phyloP scores from a whole-genome alignment of 2,329 filamentous ascomycete species.

The Rachicladosporium sp. region DNA sequence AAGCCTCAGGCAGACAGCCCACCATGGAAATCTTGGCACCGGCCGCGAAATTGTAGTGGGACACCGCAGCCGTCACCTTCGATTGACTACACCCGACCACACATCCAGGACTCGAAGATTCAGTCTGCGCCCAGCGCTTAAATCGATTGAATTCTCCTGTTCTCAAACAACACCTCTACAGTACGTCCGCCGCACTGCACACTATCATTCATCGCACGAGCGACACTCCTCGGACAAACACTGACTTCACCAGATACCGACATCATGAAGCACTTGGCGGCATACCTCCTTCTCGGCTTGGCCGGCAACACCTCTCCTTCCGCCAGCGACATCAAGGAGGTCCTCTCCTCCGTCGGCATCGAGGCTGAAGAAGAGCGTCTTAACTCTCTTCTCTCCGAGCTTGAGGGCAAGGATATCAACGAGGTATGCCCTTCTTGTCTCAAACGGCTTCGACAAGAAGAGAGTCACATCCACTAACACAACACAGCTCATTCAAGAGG shows the following conservation, averaged over 20 bases:
- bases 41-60: no score
- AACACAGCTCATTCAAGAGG: conserved; percentile 74
- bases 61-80: no score
- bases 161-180: conserved; percentile 13
- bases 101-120: conserved; percentile 73
- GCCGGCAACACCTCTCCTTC: conserved; percentile 85
- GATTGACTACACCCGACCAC: conserved; percentile 13
- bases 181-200: conserved; percentile 8
- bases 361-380: conserved; percentile 86
- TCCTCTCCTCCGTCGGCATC: conserved; percentile 88
- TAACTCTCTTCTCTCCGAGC: conserved; percentile 75
- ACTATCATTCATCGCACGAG: conserved; percentile 2
- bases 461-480: conserved; percentile 13
- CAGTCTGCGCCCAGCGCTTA: conserved; percentile 99
- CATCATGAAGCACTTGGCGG: conserved; percentile 99
- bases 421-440: conserved; percentile 49
- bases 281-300: conserved; percentile 93
- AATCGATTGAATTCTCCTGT: conserved; percentile 98
- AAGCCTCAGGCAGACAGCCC: no score
- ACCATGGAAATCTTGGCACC: no score
- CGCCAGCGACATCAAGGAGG: conserved; percentile 70
- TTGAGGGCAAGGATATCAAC: conserved; percentile 82
- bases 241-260: conserved; percentile 13
- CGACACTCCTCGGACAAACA: conserved; percentile 1
- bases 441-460: conserved; percentile 5